Conservation (phyloP, 768 basidiomycete species). For the Scleroderma citrinum region DNA sequence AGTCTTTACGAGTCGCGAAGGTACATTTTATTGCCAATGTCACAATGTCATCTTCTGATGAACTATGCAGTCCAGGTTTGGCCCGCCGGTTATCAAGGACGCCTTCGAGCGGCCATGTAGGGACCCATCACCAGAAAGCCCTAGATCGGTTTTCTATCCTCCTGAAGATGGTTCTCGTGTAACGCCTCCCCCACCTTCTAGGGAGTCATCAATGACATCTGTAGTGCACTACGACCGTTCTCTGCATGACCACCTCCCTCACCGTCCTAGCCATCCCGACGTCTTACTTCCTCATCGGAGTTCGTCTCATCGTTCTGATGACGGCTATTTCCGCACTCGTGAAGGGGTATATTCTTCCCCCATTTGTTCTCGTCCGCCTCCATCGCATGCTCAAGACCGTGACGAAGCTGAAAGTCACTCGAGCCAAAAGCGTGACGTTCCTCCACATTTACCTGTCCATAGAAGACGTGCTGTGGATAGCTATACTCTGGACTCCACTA, state of each 20-base stretch:
- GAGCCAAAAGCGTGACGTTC: slow-evolving; percentile 4
- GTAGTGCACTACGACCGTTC: slow-evolving; percentile 4
- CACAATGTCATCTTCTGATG: background rate
- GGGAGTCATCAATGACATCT: slow-evolving; percentile 24
- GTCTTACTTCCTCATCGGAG: background rate
- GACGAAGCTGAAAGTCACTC: slow-evolving; percentile 1
- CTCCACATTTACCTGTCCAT: background rate
- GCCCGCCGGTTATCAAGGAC: slow-evolving; percentile 24
- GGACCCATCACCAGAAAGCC: slow-evolving; percentile 15
- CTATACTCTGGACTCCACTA: slow-evolving; percentile 7
- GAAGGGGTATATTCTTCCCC: slow-evolving; percentile 1
- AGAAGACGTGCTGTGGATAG: slow-evolving; percentile 8
- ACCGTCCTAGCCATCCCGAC: slow-evolving; percentile 6
- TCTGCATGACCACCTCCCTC: slow-evolving; percentile 18
- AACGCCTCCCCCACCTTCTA: slow-evolving; percentile 24
- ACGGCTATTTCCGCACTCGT: slow-evolving; percentile 1
- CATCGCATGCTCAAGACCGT: background rate
- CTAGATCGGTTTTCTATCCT: slow-evolving; percentile 3
- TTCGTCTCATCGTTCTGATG: slow-evolving; percentile 11
- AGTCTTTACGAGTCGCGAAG: slow-evolving; percentile 14
- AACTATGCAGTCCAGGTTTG: slow-evolving; percentile 24
- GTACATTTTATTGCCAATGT: background rate
- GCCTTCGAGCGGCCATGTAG: slow-evolving; percentile 4
- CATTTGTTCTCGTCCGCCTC: background rate
- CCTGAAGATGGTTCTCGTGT: slow-evolving; percentile 16